Conservation (phyloP, 257 asterid genomes). For the Lycium barbarum region DNA sequence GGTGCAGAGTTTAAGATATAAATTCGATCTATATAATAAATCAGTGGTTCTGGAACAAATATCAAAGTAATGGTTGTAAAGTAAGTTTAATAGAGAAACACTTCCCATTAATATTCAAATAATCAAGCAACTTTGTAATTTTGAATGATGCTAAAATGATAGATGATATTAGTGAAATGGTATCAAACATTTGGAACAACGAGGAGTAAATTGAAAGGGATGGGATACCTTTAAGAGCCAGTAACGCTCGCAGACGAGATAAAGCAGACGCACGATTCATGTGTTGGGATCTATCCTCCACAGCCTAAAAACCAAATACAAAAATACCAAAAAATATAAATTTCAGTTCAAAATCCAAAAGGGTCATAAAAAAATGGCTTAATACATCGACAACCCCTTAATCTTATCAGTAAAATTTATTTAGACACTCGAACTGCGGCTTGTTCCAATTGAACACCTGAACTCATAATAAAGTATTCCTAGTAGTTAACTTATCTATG, state of each 20-base stretch:
- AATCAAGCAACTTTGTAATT: neutral
- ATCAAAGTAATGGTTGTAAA: neutral
- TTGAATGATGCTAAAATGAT: neutral
- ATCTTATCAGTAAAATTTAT: too few relatives aligned
- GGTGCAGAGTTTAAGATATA: neutral
- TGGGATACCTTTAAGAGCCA: conserved; percentile 83
- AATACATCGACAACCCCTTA: too few relatives aligned
- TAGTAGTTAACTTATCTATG: too few relatives aligned
- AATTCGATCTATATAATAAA: neutral
- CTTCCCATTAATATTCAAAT: neutral
- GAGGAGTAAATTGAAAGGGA: neutral
- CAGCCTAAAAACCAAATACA: conserved; percentile 61
- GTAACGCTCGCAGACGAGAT: conserved; percentile 67
- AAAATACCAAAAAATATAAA: conserved; percentile 1
- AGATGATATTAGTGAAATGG: neutral
- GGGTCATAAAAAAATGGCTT: neutral
- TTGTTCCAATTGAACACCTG: too few relatives aligned
- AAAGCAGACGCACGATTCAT: conserved; percentile 88
- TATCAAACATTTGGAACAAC: neutral
- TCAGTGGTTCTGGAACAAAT: neutral
- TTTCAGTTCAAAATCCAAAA: neutral
- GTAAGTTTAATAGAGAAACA: neutral
- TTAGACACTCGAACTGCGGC: too few relatives aligned
- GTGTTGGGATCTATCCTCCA: conserved; percentile 93
- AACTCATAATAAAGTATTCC: too few relatives aligned